Evolutionary conservation across 202 grass and related monocot species (phyloP).

Genomic region (Digitaria exilis): DNA sequence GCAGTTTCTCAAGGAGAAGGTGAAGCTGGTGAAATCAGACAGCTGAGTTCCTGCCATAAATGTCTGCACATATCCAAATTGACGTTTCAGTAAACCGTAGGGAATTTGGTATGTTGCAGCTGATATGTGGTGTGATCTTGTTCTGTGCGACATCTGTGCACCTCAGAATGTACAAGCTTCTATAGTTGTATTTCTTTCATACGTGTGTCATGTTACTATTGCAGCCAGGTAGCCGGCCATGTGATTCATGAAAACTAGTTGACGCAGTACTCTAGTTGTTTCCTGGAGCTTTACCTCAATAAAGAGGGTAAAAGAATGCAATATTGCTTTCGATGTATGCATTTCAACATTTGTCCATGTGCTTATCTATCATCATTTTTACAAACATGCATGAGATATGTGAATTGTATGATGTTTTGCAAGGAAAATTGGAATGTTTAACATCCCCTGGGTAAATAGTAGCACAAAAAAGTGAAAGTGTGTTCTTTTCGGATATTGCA

Average conservation of each 20-base stretch:
- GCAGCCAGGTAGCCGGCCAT: background rate
- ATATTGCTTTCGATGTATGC: background rate
- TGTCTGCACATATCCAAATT: background rate
- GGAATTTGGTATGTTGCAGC: background rate
- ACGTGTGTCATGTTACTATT: background rate
- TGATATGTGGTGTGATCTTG: background rate
- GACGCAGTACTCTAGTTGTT: background rate
- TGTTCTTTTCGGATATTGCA: too few species aligned
- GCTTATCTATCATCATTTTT: too few species aligned
- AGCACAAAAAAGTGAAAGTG: too few species aligned
- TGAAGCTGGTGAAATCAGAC: constrained; percentile 57
- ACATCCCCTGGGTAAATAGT: too few species aligned
- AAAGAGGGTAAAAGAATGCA: background rate
- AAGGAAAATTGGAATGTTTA: background rate
- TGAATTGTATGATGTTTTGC: background rate
- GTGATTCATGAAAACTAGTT: background rate
- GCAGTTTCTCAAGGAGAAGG: constrained; percentile 88
- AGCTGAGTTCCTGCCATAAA: constrained; percentile 33
- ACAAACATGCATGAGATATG: background rate
- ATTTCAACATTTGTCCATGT: background rate
- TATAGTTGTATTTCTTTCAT: background rate
- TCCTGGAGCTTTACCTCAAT: background rate
- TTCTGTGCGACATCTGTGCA: background rate
- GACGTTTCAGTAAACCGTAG: background rate
- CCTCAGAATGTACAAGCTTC: background rate